A percentile compares a stretch with the other conserved stretches of the same genome.
phyloP scores from a whole-genome alignment of 2,329 filamentous ascomycete species.

The Pseudocercospora vitis region DNA sequence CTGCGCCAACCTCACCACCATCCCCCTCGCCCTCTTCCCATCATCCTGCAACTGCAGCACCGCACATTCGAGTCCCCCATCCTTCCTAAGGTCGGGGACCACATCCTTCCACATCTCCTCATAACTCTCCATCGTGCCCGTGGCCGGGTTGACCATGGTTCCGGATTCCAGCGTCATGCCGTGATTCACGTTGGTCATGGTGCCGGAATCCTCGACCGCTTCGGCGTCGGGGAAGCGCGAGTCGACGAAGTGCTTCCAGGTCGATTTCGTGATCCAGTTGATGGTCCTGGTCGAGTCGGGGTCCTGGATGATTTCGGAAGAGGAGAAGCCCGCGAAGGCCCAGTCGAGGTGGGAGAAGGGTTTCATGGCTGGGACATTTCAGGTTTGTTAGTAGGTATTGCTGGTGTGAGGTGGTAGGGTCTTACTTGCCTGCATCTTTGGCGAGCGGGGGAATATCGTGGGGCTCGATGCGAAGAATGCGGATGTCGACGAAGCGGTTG shows the following conservation, averaged over 20 bases:
- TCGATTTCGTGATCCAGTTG: slow-evolving; percentile 33
- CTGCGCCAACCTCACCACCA: slow-evolving; percentile 56
- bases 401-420: not conserved
- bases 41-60: slow-evolving; percentile 30
- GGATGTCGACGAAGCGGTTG: slow-evolving; percentile 62
- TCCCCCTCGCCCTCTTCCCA: slow-evolving; percentile 44
- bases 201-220: slow-evolving; percentile 54
- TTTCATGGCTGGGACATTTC: slow-evolving; percentile 33
- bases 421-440: slow-evolving; percentile 8
- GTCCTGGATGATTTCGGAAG: slow-evolving; percentile 33
- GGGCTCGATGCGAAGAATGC: slow-evolving; percentile 47
- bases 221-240: slow-evolving; percentile 47
- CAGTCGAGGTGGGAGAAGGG: slow-evolving; percentile 55
- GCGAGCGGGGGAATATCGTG: slow-evolving; percentile 9
- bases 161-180: slow-evolving; percentile 57
- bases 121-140: slow-evolving; percentile 55
- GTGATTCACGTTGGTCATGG: slow-evolving; percentile 52
- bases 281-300: not conserved
- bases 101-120: slow-evolving; percentile 48
- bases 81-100: slow-evolving; percentile 41
- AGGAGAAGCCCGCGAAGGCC: slow-evolving; percentile 62
- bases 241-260: slow-evolving; percentile 63
- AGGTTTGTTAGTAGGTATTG: not conserved
- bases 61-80: slow-evolving; percentile 29
- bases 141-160: slow-evolving; percentile 59